Percentiles rank a stretch among this genome's conserved stretches.
These are phyloP conservation scores for Mycena metata DNA, from an alignment of 768 basidiomycete species.

Conservation along the genomic window DNA sequence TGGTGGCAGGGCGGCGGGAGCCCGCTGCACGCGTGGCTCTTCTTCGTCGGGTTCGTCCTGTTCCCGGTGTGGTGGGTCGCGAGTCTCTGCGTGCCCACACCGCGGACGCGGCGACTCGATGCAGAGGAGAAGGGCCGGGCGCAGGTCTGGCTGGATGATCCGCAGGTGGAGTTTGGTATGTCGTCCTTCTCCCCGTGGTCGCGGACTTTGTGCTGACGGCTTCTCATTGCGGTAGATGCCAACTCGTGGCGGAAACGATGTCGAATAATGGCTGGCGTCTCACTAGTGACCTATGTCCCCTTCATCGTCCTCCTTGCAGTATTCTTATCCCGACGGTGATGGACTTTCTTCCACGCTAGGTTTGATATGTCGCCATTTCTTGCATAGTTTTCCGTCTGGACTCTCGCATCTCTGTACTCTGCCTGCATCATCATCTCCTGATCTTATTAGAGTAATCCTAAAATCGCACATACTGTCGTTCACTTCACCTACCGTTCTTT, in stretches of 20 bases:
- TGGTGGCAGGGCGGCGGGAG: conserved; percentile 49
- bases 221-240: conserved; percentile 64
- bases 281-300: conserved; percentile 82
- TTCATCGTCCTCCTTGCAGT: conserved; percentile 82
- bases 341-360: neutral
- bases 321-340: conserved; percentile 49
- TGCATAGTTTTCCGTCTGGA: neutral
- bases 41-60: conserved; percentile 79
- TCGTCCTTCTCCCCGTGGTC: conserved; percentile 29
- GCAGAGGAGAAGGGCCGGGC: conserved; percentile 73
- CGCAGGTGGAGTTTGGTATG: conserved; percentile 83
- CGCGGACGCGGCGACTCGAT: conserved; percentile 70
- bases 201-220: conserved; percentile 4
- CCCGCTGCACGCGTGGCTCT: conserved; percentile 81
- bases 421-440: too few species aligned
- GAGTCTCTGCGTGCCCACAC: conserved; percentile 62
- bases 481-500: conserved; percentile 16
- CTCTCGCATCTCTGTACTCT: neutral
- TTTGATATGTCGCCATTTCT: neutral
- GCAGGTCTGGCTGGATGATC: conserved; percentile 81
- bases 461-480: conserved; percentile 11
- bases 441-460: too few species aligned
- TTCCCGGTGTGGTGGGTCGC: conserved; percentile 78
- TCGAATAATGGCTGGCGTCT: conserved; percentile 77
- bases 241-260: conserved; percentile 81